These are phyloP conservation scores for Mucor circinelloides DNA, from an alignment of 371 early-diverging fungal genomes.

Conservation along the genomic window DNA sequence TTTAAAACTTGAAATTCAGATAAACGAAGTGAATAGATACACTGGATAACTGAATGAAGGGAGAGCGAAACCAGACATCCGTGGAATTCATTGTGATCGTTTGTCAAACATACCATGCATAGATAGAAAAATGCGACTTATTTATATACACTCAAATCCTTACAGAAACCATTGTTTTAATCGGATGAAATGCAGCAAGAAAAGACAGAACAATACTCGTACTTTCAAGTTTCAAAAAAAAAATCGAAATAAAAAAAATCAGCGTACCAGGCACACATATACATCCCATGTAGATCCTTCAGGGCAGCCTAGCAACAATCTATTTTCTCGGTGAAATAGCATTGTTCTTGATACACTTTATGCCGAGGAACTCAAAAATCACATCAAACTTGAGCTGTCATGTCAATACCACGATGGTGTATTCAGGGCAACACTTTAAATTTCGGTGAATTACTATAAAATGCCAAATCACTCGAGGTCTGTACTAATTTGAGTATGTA, in stretches of 20 bases:
- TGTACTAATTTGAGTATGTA: neutral
- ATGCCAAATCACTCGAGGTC: neutral
- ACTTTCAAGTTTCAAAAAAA: neutral
- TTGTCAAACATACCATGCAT: too few relatives aligned
- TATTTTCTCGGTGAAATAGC: neutral
- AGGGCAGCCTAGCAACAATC: neutral
- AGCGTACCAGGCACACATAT: neutral
- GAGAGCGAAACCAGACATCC: neutral
- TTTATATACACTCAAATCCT: neutral
- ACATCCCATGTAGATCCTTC: neutral
- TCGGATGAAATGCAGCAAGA: neutral
- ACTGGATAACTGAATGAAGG: neutral
- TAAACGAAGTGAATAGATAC: neutral
- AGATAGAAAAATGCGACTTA: neutral
- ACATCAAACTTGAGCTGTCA: neutral
- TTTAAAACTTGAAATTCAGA: slow-evolving; percentile 4
- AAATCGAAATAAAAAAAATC: neutral
- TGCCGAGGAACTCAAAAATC: neutral
- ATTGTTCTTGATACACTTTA: neutral
- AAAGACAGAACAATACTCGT: neutral
- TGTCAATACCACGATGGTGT: neutral
- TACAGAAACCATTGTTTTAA: neutral
- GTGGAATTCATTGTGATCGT: neutral
- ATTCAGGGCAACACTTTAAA: neutral
- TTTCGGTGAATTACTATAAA: neutral